These are phyloP conservation scores for Closterium sp. DNA, from an alignment of 139 green algal species.

Conservation along the genomic window DNA sequence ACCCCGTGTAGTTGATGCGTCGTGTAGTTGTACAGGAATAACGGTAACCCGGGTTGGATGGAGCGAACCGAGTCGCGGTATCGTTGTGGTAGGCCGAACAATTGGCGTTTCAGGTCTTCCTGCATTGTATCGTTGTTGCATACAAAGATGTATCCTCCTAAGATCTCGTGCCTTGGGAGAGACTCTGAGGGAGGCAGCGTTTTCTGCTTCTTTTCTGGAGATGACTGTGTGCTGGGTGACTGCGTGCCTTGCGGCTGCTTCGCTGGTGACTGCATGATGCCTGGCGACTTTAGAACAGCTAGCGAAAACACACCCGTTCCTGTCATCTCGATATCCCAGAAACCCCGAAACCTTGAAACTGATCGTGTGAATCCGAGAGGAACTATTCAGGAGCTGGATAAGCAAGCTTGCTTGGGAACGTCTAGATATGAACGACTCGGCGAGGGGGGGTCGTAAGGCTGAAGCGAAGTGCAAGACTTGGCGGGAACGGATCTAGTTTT, in stretches of 20 bases:
- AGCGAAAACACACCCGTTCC: not conserved
- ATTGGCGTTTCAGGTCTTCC: conserved; percentile 26
- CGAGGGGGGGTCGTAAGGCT: not conserved
- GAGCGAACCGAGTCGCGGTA: conserved; percentile 32
- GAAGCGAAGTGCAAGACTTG: not conserved
- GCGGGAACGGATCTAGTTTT: not conserved
- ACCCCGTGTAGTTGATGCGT: conserved; percentile 38
- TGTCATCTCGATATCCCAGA: not conserved
- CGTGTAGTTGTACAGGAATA: conserved; percentile 48
- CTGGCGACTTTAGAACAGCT: not conserved
- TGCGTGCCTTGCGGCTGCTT: too few relatives aligned
- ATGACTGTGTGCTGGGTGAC: not conserved
- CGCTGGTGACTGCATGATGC: not conserved
- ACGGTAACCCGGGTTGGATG: conserved; percentile 32
- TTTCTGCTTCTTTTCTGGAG: conserved; percentile 26
- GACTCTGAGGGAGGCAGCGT: conserved; percentile 21
- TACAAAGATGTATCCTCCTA: conserved; percentile 44
- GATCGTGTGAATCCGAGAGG: too few relatives aligned
- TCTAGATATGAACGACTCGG: not conserved
- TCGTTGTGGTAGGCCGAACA: conserved; percentile 29
- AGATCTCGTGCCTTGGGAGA: conserved; percentile 14
- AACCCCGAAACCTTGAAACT: not conserved
- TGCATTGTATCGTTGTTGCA: conserved; percentile 49
- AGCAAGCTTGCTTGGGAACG: not conserved
- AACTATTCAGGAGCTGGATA: not conserved